phyloP scores from a whole-genome alignment of 2,329 filamentous ascomycete genomes.

The Fusarium tanahbumbuense region DNA sequence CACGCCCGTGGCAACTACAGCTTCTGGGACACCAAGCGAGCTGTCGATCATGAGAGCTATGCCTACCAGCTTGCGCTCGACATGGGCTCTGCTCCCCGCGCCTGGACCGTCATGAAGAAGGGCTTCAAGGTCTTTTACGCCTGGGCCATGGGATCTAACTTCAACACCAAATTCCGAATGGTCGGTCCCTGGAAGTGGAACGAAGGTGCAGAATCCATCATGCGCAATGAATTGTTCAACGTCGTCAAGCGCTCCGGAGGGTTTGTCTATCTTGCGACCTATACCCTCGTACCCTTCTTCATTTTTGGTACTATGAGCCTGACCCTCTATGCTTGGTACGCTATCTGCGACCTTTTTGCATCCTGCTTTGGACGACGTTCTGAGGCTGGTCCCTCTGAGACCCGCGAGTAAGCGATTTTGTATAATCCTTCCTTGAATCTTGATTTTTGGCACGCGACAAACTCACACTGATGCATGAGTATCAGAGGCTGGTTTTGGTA shows the following conservation, averaged over 20 bases:
- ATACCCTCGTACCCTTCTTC: conserved; percentile 52
- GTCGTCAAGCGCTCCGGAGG: conserved; percentile 54
- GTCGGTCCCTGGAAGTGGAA: conserved; percentile 58
- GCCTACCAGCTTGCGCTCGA: conserved; percentile 62
- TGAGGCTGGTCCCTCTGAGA: background rate
- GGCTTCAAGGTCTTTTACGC: conserved; percentile 55
- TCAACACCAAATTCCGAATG: conserved; percentile 62
- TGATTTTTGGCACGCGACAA: background rate
- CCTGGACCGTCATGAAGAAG: conserved; percentile 50
- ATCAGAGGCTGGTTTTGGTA: background rate
- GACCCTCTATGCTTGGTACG: conserved; percentile 41
- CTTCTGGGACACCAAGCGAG: conserved; percentile 52
- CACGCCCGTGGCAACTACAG: conserved; percentile 51
- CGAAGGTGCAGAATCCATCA: conserved; percentile 50
- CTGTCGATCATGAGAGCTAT: conserved; percentile 63
- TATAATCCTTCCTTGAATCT: background rate
- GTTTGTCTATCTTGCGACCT: conserved; percentile 51
- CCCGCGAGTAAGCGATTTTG: background rate
- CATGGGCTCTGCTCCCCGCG: conserved; percentile 57
- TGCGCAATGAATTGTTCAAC: conserved; percentile 56
- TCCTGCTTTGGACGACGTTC: conserved; percentile 1
- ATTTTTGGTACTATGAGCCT: conserved; percentile 52
- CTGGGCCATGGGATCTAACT: conserved; percentile 62
- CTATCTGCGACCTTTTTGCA: conserved; percentile 18
- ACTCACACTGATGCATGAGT: background rate